Evolutionary conservation across 164 flowering plant genomes (phyloP).

Genomic region (Macadamia integrifolia): DNA sequence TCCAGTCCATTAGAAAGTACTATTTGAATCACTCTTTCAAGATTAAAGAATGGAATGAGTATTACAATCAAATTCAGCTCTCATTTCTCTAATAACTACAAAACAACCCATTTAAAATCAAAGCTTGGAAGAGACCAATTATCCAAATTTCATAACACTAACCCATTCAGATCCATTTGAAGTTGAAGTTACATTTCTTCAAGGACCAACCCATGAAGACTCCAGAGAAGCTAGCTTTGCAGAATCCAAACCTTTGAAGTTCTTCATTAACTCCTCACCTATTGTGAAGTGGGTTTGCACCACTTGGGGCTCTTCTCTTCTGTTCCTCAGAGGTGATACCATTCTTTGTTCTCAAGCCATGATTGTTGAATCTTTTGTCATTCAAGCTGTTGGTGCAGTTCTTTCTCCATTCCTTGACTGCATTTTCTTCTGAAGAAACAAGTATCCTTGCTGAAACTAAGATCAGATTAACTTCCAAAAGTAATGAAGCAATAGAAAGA

Average conservation of each 20-base stretch:
- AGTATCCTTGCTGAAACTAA: background rate
- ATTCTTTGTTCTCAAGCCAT: slow-evolving; percentile 8
- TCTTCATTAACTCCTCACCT: slow-evolving; percentile 1
- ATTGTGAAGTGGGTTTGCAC: slow-evolving; percentile 19
- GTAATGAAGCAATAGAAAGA: background rate
- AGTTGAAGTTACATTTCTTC: too few relatives aligned
- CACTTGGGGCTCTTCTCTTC: slow-evolving; percentile 14
- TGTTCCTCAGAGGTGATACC: slow-evolving; percentile 8
- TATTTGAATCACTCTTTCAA: too few relatives aligned
- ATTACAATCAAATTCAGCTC: too few relatives aligned
- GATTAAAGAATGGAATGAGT: too few relatives aligned
- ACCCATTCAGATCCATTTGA: too few relatives aligned
- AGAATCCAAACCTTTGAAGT: background rate
- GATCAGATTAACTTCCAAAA: background rate
- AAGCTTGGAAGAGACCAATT: too few relatives aligned
- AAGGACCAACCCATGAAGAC: too few relatives aligned
- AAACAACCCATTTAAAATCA: too few relatives aligned
- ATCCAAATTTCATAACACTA: too few relatives aligned
- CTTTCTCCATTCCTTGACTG: slow-evolving; percentile 5
- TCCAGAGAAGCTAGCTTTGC: too few relatives aligned
- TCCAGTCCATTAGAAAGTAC: too few relatives aligned
- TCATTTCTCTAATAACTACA: too few relatives aligned
- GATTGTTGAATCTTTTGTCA: slow-evolving; percentile 1
- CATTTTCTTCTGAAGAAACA: background rate
- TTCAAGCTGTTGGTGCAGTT: slow-evolving; percentile 6